Conservation (phyloP, 768 basidiomycete species). For the Trametes cingulata region DNA sequence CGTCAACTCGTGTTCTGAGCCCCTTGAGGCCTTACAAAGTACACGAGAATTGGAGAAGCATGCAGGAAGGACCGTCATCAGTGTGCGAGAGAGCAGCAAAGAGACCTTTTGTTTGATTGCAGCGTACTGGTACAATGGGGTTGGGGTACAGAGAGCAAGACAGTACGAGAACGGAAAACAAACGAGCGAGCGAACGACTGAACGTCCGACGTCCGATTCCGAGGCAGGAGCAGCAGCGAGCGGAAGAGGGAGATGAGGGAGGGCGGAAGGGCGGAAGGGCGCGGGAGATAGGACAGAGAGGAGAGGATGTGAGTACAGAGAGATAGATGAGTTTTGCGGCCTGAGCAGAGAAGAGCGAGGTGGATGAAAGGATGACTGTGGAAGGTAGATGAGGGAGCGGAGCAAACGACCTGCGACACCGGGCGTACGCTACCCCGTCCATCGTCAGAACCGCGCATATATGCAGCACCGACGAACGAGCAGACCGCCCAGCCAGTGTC, state of each 20-base stretch:
- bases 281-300: neutral
- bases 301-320: neutral
- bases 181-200: neutral
- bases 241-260: neutral
- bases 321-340: neutral
- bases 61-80: no score
- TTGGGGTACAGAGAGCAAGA: slow-evolving; percentile 13
- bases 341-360: neutral
- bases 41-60: no score
- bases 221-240: neutral
- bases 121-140: slow-evolving; percentile 14
- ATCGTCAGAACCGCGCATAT: no score
- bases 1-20: no score
- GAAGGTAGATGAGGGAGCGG: neutral
- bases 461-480: neutral
- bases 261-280: neutral
- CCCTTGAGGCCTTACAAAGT: no score
- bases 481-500: neutral
- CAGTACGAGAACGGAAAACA: neutral
- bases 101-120: slow-evolving; percentile 11
- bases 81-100: neutral
- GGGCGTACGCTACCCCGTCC: no score
- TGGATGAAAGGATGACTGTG: no score
- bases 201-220: neutral
- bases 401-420: neutral